These are phyloP conservation scores for Quercus berberidifolia DNA, from an alignment of 306 rosid species.

Conservation along the genomic window DNA sequence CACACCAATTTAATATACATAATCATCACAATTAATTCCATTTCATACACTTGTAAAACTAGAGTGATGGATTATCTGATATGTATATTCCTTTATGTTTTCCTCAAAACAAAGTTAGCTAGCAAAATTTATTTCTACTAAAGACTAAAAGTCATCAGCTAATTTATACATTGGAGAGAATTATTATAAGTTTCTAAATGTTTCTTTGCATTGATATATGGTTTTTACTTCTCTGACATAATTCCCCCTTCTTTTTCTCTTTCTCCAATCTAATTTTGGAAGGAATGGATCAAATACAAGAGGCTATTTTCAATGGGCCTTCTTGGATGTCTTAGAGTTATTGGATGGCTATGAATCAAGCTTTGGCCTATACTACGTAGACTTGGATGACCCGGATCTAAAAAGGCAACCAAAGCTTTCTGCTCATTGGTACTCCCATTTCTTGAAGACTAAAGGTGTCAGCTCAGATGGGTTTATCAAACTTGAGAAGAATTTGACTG, in stretches of 20 bases:
- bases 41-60: not conserved
- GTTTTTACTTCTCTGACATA: not conserved
- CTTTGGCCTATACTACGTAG: constrained; percentile 39
- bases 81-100: not conserved
- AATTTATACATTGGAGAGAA: not conserved
- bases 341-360: constrained; percentile 22
- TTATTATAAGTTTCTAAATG: not conserved
- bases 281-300: constrained; percentile 42
- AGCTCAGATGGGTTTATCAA: constrained; percentile 14
- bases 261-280: not conserved
- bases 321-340: constrained; percentile 35
- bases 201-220: not conserved
- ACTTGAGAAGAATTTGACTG: constrained; percentile 13
- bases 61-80: not conserved
- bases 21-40: not conserved
- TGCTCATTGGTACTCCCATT: constrained; percentile 34
- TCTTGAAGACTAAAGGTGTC: constrained; percentile 22
- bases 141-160: not conserved
- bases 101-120: not conserved
- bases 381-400: constrained; percentile 36
- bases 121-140: too few relatives aligned
- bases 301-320: constrained; percentile 48
- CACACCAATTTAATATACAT: too few relatives aligned
- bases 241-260: too few relatives aligned
- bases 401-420: constrained; percentile 47